Conservation (phyloP, 169 alveolate genomes). For the Eimeria necatrix region DNA sequence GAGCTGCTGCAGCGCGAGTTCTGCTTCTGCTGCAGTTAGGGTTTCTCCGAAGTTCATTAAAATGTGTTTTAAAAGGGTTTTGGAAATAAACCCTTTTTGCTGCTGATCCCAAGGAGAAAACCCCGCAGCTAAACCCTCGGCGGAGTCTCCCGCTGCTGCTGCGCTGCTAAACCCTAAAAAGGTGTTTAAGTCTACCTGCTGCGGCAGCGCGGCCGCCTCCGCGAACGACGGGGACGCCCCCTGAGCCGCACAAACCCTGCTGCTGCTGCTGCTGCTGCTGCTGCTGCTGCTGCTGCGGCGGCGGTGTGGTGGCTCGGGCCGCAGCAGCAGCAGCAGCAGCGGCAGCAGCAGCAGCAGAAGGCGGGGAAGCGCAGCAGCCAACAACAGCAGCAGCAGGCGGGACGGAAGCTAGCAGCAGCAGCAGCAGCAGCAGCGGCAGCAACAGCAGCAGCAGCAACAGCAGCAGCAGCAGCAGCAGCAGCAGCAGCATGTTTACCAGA, state of each 20-base stretch:
- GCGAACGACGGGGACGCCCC: too few relatives aligned
- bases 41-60: background rate
- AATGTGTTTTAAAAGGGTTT: background rate
- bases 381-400: too few relatives aligned
- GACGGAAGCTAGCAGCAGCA: too few relatives aligned
- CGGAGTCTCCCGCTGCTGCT: background rate
- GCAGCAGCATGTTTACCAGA: too few relatives aligned
- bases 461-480: too few relatives aligned
- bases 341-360: background rate
- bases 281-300: background rate
- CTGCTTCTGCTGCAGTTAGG: background rate
- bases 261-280: background rate
- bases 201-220: too few relatives aligned
- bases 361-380: too few relatives aligned
- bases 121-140: background rate
- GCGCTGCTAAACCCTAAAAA: too few relatives aligned
- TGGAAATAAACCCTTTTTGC: background rate
- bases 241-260: too few relatives aligned
- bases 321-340: constrained; percentile 12
- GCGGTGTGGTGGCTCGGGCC: too few relatives aligned
- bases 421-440: constrained; percentile 11
- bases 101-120: background rate
- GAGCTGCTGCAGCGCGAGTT: background rate
- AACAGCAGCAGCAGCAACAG: too few relatives aligned
- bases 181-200: too few relatives aligned